Evolutionary conservation across 306 rosid genomes (phyloP).

Genomic region (Quercus alba): DNA sequence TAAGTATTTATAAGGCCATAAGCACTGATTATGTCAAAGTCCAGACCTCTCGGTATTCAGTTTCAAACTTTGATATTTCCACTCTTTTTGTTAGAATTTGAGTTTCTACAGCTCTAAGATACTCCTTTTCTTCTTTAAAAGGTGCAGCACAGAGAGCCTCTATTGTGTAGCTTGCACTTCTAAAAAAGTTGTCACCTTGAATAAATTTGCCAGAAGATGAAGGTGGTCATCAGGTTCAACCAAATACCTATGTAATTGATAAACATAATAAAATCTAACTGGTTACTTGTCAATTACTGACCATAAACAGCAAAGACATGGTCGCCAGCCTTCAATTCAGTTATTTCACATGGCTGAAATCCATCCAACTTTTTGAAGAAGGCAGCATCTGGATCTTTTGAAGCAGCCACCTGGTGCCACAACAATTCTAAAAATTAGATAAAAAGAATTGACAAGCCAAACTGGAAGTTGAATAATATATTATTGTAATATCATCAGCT

Average conservation of each 20-base stretch:
- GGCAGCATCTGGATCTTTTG: conserved; percentile 97
- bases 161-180: conserved; percentile 88
- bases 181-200: conserved; percentile 97
- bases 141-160: conserved; percentile 82
- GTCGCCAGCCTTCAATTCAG: conserved; percentile 89
- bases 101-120: conserved; percentile 69
- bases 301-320: conserved; percentile 96
- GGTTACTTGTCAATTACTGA: conserved; percentile 26
- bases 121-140: conserved; percentile 72
- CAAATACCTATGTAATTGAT: conserved; percentile 12
- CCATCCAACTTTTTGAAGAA: conserved; percentile 91
- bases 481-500: conserved; percentile 28
- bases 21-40: conserved; percentile 15
- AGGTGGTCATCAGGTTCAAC: conserved; percentile 15
- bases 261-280: conserved; percentile 12
- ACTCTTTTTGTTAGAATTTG: conserved; percentile 82
- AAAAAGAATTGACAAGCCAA: conserved; percentile 1
- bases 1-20: conserved; percentile 2
- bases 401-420: conserved; percentile 58
- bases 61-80: conserved; percentile 90
- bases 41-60: conserved; percentile 91
- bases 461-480: conserved; percentile 13
- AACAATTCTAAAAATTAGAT: conserved; percentile 28
- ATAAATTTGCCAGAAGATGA: conserved; percentile 11
- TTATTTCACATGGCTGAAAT: conserved; percentile 91